Evolutionary conservation across 495 filamentous ascomycete species (phyloP), one percentile per base, ranked within the genome.

Genomic region (Sphaerosporella brunnea): DNA sequence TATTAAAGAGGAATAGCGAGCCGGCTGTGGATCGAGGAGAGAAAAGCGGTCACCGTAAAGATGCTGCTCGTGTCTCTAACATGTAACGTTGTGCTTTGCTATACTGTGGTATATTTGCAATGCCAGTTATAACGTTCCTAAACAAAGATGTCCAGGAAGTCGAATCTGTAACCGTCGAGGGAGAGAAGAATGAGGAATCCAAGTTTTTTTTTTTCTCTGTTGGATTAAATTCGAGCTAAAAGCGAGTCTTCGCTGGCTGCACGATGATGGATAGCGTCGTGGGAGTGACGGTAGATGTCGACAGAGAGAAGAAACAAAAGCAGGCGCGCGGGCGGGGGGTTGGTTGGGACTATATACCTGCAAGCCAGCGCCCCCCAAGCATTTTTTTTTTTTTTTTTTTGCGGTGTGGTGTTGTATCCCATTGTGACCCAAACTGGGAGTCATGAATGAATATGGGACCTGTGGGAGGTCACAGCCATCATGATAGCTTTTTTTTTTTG

Each of bases 11-110:
- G 28, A 13, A 32, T 5, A 32, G 28, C 28, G 37, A 15, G 37
- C 11, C n/a, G 37, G 23, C 28, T 39, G 45, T 39, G 23, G 36
- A 44, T 35, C 23, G 37, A 35, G 45, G 36, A 49, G 55, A 51
- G 45, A 48, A 44, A 48, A 50, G 40, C 39, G 13, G 32, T 51
- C 47, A 46, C 9, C 26, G 43, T 34, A 20, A 36, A 34, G 25
- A 36, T 48, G 23, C 52, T 36, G 50, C 52, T 59, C 56, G 56
- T 54, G 52, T 51, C 48, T 58, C 55, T 59, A 59, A 49, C 56
- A 59, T 59, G 55, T 54, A 59, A 58, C 53, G 40, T 45, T 34
- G 11, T 42, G 21, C 30, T n/a, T 23, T 20, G 38, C 36, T 11
- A 16, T 19, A 2, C 20, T 26, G 35, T 11, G 40, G 26, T 43